Conservation (phyloP, 352 stramenopile genomes). For the Globisporangium spinosum region DNA sequence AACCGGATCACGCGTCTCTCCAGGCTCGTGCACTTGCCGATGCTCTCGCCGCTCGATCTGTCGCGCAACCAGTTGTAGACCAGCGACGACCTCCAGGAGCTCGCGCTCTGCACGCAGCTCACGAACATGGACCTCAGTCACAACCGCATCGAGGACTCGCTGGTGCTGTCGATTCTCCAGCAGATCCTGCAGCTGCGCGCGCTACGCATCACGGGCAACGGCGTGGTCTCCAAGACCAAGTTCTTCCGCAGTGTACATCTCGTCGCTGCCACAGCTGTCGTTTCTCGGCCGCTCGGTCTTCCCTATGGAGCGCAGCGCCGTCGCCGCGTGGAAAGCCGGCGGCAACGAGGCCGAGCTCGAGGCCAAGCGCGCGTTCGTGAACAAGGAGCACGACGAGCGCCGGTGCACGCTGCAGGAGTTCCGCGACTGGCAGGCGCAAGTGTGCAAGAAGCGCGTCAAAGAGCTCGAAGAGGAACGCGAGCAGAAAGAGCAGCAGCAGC, state of each 20-base stretch:
- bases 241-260: constrained; percentile 93
- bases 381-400: constrained; percentile 71
- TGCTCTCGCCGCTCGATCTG: constrained; percentile 83
- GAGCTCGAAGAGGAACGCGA: constrained; percentile 49
- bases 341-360: constrained; percentile 87
- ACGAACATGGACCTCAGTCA: constrained; percentile 91
- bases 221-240: constrained; percentile 86
- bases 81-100: constrained; percentile 64
- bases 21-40: constrained; percentile 63
- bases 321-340: constrained; percentile 85
- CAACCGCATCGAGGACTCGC: constrained; percentile 87
- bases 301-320: constrained; percentile 80
- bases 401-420: constrained; percentile 67
- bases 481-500: constrained; percentile 23
- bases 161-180: constrained; percentile 77
- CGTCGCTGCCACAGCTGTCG: constrained; percentile 69
- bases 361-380: constrained; percentile 71
- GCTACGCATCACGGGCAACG: constrained; percentile 86
- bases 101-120: constrained; percentile 67
- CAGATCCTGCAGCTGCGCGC: constrained; percentile 76
- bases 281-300: constrained; percentile 96
- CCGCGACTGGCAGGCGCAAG: constrained; percentile 69
- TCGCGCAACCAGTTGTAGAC: constrained; percentile 84
- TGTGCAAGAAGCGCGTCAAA: constrained; percentile 54
- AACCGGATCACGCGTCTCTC: constrained; percentile 86